Evolutionary conservation across 1,139 yeast genomes (phyloP).

Genomic region (Suzukiozyma palmioleophila): DNA sequence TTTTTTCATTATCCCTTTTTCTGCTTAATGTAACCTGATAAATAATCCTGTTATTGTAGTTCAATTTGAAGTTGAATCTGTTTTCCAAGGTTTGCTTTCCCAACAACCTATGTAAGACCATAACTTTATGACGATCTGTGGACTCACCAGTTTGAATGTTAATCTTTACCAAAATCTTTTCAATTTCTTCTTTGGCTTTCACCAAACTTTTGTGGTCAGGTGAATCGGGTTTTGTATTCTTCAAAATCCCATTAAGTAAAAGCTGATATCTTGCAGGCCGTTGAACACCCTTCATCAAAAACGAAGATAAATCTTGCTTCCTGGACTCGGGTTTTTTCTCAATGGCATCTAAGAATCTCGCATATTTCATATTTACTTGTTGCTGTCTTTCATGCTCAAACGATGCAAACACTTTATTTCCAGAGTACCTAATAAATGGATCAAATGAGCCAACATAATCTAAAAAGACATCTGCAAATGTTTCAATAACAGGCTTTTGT

Average conservation of each 20-base stretch:
- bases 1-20: conserved; percentile 71
- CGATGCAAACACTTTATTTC: conserved; percentile 94
- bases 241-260: conserved; percentile 75
- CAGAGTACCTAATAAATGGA: conserved; percentile 89
- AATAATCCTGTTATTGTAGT: conserved; percentile 76
- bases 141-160: conserved; percentile 92
- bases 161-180: conserved; percentile 72
- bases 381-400: conserved; percentile 95
- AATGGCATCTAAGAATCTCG: conserved; percentile 87
- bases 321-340: conserved; percentile 86
- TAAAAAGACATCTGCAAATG: conserved; percentile 81
- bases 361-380: conserved; percentile 83
- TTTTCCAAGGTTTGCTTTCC: conserved; percentile 82
- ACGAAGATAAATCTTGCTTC: conserved; percentile 88
- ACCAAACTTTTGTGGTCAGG: conserved; percentile 71
- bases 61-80: conserved; percentile 57
- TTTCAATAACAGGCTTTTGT: conserved; percentile 74
- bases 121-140: conserved; percentile 86
- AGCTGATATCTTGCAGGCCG: conserved; percentile 94
- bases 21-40: conserved; percentile 71
- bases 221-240: conserved; percentile 70
- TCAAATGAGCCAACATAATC: conserved; percentile 85
- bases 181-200: conserved; percentile 72
- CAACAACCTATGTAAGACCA: conserved; percentile 70
- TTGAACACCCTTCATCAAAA: conserved; percentile 91